phyloP scores from a whole-genome alignment of 306 rosid species.

The Ammopiptanthus mongolicus region DNA sequence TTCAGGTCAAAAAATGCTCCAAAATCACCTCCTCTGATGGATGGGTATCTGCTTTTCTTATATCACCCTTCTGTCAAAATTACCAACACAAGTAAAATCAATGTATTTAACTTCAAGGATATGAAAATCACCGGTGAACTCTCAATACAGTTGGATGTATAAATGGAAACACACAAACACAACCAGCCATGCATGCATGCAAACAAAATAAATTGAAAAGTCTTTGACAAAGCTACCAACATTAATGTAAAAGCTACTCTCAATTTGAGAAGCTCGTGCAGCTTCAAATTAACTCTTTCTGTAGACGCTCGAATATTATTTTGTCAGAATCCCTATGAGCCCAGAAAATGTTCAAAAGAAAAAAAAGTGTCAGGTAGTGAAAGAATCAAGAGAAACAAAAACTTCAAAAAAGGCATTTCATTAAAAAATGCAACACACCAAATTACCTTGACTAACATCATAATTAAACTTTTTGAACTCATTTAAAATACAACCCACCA shows the following conservation, averaged over 20 bases:
- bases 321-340: constrained; percentile 87
- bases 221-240: background rate
- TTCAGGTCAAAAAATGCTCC: too few relatives aligned
- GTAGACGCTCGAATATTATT: constrained; percentile 67
- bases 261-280: constrained; percentile 80
- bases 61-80: background rate
- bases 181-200: background rate
- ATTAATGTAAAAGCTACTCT: constrained; percentile 43
- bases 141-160: background rate
- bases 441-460: background rate
- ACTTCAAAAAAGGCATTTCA: too few relatives aligned
- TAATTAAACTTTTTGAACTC: background rate
- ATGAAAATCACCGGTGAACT: background rate
- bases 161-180: background rate
- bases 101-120: background rate
- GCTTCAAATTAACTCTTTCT: constrained; percentile 81
- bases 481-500: constrained; percentile 52
- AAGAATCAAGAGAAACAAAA: too few relatives aligned
- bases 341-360: background rate
- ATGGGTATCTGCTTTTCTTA: background rate
- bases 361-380: too few relatives aligned
- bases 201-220: background rate
- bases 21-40: too few relatives aligned
- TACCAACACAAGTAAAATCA: background rate
- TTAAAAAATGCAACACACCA: too few relatives aligned